phyloP scores from a whole-genome alignment of 2,329 filamentous ascomycete genomes.

The Didymella keratinophila region DNA sequence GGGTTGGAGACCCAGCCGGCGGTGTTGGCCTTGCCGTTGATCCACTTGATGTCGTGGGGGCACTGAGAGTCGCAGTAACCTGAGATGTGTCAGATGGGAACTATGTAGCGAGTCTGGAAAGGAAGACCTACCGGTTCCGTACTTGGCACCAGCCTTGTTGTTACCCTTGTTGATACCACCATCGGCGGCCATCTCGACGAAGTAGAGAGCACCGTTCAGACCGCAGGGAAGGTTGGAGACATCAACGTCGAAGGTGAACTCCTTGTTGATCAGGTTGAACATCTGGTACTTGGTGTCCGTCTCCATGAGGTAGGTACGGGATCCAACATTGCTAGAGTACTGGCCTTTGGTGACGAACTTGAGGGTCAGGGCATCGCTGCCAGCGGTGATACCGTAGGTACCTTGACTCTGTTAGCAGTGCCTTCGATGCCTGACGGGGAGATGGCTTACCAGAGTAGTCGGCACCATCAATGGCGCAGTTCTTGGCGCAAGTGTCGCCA shows the following conservation, averaged over 20 bases:
- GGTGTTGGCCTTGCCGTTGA: conserved; percentile 63
- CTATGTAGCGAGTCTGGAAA: not conserved
- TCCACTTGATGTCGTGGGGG: conserved; percentile 61
- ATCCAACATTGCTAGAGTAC: conserved; percentile 54
- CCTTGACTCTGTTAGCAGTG: conserved; percentile 20
- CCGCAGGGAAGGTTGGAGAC: conserved; percentile 72
- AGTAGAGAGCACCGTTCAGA: conserved; percentile 65
- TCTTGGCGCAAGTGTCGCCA: conserved; percentile 48
- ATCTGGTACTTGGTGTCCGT: conserved; percentile 52
- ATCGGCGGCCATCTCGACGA: conserved; percentile 68
- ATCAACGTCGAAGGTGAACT: conserved; percentile 54
- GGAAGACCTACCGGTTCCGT: conserved; percentile 62
- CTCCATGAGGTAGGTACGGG: conserved; percentile 55
- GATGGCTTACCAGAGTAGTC: conserved; percentile 48
- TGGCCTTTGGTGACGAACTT: conserved; percentile 64
- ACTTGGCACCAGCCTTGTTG: conserved; percentile 63
- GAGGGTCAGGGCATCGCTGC: conserved; percentile 61
- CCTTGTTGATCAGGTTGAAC: conserved; percentile 53
- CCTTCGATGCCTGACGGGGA: not conserved
- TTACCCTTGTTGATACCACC: conserved; percentile 53
- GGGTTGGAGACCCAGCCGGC: conserved; percentile 61
- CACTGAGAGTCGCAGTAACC: conserved; percentile 52
- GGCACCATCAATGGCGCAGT: conserved; percentile 55
- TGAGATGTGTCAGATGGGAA: conserved; percentile 23
- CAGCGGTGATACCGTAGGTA: conserved; percentile 61